phyloP scores from a whole-genome alignment of 139 green algal species.

The Volvox reticuliferus region DNA sequence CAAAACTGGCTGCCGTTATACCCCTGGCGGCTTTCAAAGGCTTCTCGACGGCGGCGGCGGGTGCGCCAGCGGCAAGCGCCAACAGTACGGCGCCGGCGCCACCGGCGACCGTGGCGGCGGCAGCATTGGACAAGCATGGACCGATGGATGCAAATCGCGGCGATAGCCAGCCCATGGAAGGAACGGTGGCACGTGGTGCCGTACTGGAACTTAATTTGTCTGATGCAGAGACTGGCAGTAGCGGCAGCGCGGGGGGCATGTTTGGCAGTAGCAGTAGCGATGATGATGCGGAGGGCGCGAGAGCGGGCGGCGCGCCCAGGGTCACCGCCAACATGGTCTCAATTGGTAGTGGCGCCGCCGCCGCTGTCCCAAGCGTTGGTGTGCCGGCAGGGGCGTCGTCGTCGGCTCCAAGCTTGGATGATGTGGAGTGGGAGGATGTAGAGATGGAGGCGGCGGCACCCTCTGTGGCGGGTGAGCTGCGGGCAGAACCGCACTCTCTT shows the following conservation, averaged over 20 bases:
- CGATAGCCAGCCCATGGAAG: not conserved
- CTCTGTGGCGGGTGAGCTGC: slow-evolving; percentile 27
- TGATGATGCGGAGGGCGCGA: not conserved
- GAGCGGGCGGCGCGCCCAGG: not conserved
- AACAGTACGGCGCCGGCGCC: not conserved
- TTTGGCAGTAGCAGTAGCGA: slow-evolving; percentile 48
- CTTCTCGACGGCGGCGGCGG: not conserved
- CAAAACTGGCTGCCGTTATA: not conserved
- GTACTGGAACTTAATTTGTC: slow-evolving; percentile 18
- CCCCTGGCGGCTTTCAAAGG: slow-evolving; percentile 39
- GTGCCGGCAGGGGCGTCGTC: not conserved
- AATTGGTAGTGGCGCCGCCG: not conserved
- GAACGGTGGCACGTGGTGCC: not conserved
- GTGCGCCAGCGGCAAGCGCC: not conserved
- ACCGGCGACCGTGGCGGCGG: not conserved
- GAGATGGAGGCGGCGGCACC: slow-evolving; percentile 50
- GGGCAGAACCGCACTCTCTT: too few species aligned
- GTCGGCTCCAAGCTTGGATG: too few species aligned
- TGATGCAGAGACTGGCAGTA: slow-evolving; percentile 3
- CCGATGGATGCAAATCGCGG: not conserved
- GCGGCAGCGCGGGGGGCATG: slow-evolving; percentile 13
- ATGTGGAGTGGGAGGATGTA: slow-evolving; percentile 71
- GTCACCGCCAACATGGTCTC: not conserved
- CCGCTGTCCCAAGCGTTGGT: not conserved
- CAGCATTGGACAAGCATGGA: not conserved